These are phyloP conservation scores for Immersiporthe knoxdaviesiana DNA, from an alignment of 2,329 filamentous ascomycete genomes.

Conservation along the genomic window DNA sequence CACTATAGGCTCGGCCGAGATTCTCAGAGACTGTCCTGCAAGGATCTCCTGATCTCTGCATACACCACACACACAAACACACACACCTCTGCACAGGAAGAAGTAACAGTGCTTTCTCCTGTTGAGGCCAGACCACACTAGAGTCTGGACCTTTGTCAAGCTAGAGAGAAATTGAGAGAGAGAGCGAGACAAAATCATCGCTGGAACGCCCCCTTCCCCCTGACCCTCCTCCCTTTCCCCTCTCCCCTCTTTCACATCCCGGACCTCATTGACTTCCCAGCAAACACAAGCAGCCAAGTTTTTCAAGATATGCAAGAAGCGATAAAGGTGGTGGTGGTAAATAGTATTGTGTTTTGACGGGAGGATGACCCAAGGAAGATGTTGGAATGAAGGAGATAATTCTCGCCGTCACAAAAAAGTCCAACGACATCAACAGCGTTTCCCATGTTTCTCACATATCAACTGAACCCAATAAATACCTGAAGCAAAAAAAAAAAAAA, in stretches of 20 bases:
- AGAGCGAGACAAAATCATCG: neutral
- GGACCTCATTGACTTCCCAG: neutral
- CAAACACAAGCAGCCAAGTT: neutral
- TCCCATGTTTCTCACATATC: conserved; percentile 3
- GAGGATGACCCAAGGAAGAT: neutral
- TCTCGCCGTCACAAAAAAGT: neutral
- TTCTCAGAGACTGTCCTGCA: neutral
- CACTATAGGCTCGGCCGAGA: too few relatives aligned
- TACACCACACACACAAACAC: neutral
- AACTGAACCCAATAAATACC: neutral
- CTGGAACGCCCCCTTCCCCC: too few relatives aligned
- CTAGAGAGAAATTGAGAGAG: neutral
- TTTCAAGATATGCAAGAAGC: neutral
- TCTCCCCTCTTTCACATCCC: neutral
- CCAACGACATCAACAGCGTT: neutral
- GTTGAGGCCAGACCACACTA: neutral
- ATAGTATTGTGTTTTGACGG: neutral
- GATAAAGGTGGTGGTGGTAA: neutral
- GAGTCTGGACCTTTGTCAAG: neutral
- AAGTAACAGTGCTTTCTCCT: neutral
- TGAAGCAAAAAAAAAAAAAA: neutral
- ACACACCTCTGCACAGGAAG: neutral
- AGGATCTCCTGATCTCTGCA: neutral
- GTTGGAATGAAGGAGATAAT: neutral
- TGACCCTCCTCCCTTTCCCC: neutral